Evolutionary conservation across 306 rosid genomes (phyloP).

Genomic region (Fragaria nilgerrensis): DNA sequence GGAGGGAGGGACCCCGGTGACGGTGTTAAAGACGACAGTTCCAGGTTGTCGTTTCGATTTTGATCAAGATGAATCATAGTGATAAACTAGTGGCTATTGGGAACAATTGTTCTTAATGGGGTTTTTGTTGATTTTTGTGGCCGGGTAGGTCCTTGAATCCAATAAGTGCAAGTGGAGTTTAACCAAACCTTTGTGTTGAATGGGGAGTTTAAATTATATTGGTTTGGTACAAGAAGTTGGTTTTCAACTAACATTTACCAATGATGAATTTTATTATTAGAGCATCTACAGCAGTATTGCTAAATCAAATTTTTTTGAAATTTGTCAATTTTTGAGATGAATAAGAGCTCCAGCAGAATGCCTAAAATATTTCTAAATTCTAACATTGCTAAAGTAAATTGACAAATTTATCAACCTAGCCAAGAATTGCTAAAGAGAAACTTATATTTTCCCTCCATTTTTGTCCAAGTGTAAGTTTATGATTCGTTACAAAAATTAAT

Average conservation of each 20-base stretch:
- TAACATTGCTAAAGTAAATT: no score
- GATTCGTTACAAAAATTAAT: no score
- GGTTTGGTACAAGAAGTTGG: neutral
- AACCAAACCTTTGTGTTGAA: neutral
- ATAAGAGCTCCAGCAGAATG: no score
- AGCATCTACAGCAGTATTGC: no score
- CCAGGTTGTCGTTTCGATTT: slow-evolving; percentile 1
- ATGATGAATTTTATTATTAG: neutral
- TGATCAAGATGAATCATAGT: neutral
- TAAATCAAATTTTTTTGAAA: no score
- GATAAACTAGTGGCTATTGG: neutral
- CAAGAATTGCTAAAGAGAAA: no score
- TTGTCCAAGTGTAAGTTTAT: no score
- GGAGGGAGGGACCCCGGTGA: neutral
- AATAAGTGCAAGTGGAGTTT: neutral
- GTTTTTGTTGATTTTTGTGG: neutral
- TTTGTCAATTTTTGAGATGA: no score
- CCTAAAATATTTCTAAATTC: no score
- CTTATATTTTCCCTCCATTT: no score
- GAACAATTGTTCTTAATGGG: neutral
- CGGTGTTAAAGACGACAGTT: slow-evolving; percentile 1
- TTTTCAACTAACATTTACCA: neutral
- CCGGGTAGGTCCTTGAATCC: neutral
- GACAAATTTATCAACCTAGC: no score
- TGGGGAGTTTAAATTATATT: neutral